Base-by-base conservation (phyloP, 805 yeast species). In the Spathaspora passalidarum region DNA sequence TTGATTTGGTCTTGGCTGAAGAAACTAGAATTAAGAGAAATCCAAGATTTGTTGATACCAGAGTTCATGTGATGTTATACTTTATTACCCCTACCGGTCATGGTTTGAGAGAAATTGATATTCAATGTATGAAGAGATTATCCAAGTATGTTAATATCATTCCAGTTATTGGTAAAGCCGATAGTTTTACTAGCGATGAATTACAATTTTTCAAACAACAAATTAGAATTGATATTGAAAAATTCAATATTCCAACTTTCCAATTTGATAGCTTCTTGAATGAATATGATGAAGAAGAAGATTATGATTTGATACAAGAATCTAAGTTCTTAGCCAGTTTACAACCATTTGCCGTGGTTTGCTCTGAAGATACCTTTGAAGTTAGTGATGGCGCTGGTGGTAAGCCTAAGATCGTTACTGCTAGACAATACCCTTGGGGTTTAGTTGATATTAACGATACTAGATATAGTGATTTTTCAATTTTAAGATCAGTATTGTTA, bases 21-120 rank as follows among this genome's bases (percentile, higher is more conserved):
- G 97, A 90, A 63, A 86, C 94, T 1, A 76, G 92, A 51, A 88
- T 90, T 52, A 78, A 79, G 63, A 83, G 97, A 75, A 88, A 88
- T 61, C 96, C 96, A 20, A 73, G 88, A 52, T 82, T 85, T 59
- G 83, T 78, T 54, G 92, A 87, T 66, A 76, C 90, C 14, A 73
- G 94, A 56, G 88, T 86, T 36, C 94, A 86, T 59, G 82, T 81
- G 22, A 80, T 91, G 54, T 65, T 90, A 42, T 90, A 88, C 68
- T 84, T 90, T 57, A 79, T 90, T 45, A 81, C 83, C 46, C 85
- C 92, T 29, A 79, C 82, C 3, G 95, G 95, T 14, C 94, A 86
- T 61, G 91, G 92, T 1, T 71, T 86, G 51, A 72, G 86, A 49
- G 92, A 86, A 60, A 59, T 86, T 47, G 98, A 92, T 61, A 73